Evolutionary conservation across 1,139 yeast genomes (phyloP), one percentile per base, ranked within the genome.

Genomic region (Saccharomycopsis hybrid): DNA sequence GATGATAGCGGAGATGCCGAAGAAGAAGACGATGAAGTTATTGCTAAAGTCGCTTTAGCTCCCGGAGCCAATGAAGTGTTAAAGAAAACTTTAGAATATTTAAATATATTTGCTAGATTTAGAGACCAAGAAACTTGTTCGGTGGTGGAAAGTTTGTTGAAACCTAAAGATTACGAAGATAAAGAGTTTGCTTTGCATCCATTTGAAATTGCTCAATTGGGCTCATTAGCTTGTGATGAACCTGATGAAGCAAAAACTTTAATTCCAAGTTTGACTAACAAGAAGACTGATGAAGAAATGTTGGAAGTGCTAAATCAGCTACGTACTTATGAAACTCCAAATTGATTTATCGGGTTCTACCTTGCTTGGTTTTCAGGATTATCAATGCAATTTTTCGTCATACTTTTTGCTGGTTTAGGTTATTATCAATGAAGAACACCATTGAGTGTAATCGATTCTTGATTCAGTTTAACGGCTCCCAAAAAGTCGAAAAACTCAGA

Each of bases 241-340:
- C 90, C 96, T 4, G 98, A 92, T 62, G 99, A 92, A 70, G 97
- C 97, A 33, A 87, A 89, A 67, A 87, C 96, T 30, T 73, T 92
- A 62, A 84, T 92, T 55, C 97, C 99, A 44, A 85, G 95, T 66
- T 73, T 92, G 62, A 75, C 79, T 24, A 77, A 74, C 56, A 90
- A 90, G 65, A 89, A 87, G 46, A 77, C 87, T 4, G 96, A 89
- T 58, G 86, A 85, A 46, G 97, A 90, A 62, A 71, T 92, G 54
- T 96, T 89, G 65, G 82, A 87, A 48, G 76, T 90, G 54, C 74
- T 92, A 59, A 94, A 90, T 59, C 96, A 90, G 69, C 74, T 88
- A 62, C 80, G 89, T 58, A 81, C 85, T 66, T 74, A 76, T 48
- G 81, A 76, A 57, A 73, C 75, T 3, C 65, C 73, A 48, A 71